These are phyloP conservation scores for Tulasnella sp. DNA, from an alignment of 768 basidiomycete genomes.

Conservation along the genomic window DNA sequence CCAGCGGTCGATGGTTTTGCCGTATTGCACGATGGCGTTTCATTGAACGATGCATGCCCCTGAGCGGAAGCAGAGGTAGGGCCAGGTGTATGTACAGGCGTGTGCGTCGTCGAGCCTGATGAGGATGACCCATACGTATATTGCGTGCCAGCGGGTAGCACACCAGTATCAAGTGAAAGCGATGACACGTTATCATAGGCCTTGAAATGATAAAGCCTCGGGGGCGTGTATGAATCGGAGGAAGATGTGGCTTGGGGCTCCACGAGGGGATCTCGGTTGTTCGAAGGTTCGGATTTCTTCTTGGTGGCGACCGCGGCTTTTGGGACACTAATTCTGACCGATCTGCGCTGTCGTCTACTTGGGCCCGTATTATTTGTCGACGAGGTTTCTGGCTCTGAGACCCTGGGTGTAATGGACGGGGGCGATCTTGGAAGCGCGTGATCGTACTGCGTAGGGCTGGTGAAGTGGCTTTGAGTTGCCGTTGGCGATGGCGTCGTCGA, in stretches of 20 bases:
- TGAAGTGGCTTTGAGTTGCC: background rate
- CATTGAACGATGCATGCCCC: too few species aligned
- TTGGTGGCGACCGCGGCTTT: background rate
- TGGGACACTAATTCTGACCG: background rate
- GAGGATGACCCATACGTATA: conserved; percentile 5
- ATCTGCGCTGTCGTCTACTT: background rate
- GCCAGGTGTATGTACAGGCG: background rate
- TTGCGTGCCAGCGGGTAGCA: background rate
- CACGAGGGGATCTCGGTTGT: background rate
- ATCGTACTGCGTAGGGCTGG: background rate
- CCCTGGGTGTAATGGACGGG: too few species aligned
- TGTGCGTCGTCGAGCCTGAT: background rate
- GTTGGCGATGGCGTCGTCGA: conserved; percentile 9
- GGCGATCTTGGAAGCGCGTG: background rate
- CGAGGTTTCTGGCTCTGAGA: too few species aligned
- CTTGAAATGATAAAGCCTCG: conserved; percentile 13
- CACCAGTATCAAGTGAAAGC: background rate
- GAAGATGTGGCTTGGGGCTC: background rate
- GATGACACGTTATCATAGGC: conserved; percentile 2
- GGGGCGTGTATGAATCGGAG: conserved; percentile 2
- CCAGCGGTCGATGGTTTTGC: background rate
- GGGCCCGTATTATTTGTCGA: conserved; percentile 6
- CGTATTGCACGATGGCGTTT: too few species aligned
- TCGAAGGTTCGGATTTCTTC: conserved; percentile 1
- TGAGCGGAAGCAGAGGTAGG: too few species aligned